A percentile compares a stretch with the other conserved stretches of the same genome.
phyloP scores from a whole-genome alignment of 208 protist species.

The Leishmania gerbilli region DNA sequence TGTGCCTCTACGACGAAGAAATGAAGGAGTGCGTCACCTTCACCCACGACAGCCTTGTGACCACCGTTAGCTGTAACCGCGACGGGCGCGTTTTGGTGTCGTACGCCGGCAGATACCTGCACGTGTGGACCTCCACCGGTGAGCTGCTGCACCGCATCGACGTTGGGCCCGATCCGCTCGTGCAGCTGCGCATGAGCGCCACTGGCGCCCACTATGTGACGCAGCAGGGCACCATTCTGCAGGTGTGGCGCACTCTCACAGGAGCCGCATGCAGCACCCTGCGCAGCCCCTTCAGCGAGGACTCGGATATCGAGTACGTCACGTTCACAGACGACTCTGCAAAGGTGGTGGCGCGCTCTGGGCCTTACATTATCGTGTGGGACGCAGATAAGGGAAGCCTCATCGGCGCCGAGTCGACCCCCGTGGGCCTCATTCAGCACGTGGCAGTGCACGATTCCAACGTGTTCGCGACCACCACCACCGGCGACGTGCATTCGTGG shows the following conservation, averaged over 20 bases:
- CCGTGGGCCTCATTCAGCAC: constrained; percentile 49
- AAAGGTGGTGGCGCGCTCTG: constrained; percentile 54
- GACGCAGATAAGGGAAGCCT: constrained; percentile 47
- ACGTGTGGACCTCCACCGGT: constrained; percentile 67
- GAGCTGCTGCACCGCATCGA: constrained; percentile 72
- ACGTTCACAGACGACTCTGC: constrained; percentile 68
- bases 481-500: constrained; percentile 60
- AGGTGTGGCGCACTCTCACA: constrained; percentile 67
- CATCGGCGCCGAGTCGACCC: constrained; percentile 55
- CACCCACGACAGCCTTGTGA: constrained; percentile 61
- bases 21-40: constrained; percentile 35
- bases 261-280: constrained; percentile 42
- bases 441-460: constrained; percentile 48
- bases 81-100: constrained; percentile 71
- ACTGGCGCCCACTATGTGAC: constrained; percentile 58
- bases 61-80: constrained; percentile 47
- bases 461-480: constrained; percentile 59
- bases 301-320: constrained; percentile 38
- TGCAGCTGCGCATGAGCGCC: constrained; percentile 56
- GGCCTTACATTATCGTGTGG: constrained; percentile 56
- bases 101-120: constrained; percentile 58
- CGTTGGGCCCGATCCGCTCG: constrained; percentile 55
- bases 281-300: constrained; percentile 31
- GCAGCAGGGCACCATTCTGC: constrained; percentile 50
- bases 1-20: constrained; percentile 58